Conservation (phyloP, 2,329 filamentous ascomycete genomes). For the Penicillium sp. region DNA sequence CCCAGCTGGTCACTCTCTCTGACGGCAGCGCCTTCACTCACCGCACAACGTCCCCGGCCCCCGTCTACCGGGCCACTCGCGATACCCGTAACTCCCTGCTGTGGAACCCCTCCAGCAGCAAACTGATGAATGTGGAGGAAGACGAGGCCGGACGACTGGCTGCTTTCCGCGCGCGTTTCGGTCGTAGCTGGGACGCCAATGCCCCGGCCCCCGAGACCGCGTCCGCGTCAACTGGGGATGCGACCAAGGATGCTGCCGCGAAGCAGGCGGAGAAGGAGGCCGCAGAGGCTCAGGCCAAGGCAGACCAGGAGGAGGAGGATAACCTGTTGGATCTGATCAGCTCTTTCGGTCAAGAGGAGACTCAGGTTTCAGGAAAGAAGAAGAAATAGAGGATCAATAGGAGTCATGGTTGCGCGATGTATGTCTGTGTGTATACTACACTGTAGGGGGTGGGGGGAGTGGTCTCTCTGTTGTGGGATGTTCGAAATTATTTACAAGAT, state of each 20-base stretch:
- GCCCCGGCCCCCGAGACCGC: slow-evolving; percentile 22
- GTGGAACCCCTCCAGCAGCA: slow-evolving; percentile 82
- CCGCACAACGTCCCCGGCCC: slow-evolving; percentile 46
- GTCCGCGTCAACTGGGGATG: slow-evolving; percentile 19
- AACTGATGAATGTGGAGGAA: slow-evolving; percentile 80
- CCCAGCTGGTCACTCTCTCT: slow-evolving; percentile 87
- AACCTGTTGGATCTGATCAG: slow-evolving; percentile 55
- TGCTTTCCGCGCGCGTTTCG: slow-evolving; percentile 79
- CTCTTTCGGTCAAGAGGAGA: slow-evolving; percentile 42
- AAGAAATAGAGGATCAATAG: slow-evolving; percentile 20
- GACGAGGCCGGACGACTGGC: slow-evolving; percentile 89
- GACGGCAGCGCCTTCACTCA: slow-evolving; percentile 73
- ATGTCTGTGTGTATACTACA: too few species aligned
- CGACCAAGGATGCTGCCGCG: slow-evolving; percentile 10
- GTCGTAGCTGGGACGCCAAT: slow-evolving; percentile 69
- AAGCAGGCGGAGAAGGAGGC: slow-evolving; percentile 34
- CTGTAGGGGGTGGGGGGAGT: too few species aligned
- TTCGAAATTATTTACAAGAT: too few species aligned
- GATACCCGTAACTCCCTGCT: slow-evolving; percentile 83
- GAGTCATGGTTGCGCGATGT: not conserved
- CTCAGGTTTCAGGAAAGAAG: slow-evolving; percentile 31
- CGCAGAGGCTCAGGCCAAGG: slow-evolving; percentile 45
- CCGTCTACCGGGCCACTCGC: slow-evolving; percentile 61
- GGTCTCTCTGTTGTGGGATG: too few species aligned
- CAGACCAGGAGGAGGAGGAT: slow-evolving; percentile 44